A percentile compares a stretch with the other conserved stretches of the same genome.
Conservation (phyloP, 2,329 filamentous ascomycete species). For the Juglanconis juglandina region DNA sequence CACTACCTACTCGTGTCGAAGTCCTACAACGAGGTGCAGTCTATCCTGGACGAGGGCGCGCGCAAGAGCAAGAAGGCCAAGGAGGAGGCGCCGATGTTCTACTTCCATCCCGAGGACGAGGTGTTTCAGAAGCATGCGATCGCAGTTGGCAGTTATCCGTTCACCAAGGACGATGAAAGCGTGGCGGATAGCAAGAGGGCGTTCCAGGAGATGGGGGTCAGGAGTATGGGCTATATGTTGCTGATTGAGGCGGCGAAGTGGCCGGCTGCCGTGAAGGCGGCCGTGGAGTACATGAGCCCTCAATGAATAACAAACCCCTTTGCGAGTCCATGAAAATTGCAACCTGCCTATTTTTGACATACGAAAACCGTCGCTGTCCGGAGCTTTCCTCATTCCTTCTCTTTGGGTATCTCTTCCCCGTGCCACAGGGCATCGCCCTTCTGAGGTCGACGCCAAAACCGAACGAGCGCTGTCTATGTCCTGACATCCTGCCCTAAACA, state of each 20-base stretch:
- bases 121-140: constrained; percentile 73
- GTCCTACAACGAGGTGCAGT: constrained; percentile 86
- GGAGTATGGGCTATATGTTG: constrained; percentile 78
- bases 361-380: not conserved
- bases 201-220: constrained; percentile 90
- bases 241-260: constrained; percentile 80
- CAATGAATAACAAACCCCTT: constrained; percentile 29
- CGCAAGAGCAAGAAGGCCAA: constrained; percentile 64
- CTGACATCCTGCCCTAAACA: not conserved
- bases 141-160: constrained; percentile 69
- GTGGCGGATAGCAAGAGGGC: constrained; percentile 88
- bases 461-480: not conserved
- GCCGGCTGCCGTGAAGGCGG: constrained; percentile 68
- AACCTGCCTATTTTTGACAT: no score
- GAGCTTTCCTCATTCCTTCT: not conserved
- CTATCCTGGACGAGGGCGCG: constrained; percentile 68
- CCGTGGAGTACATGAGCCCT: constrained; percentile 69
- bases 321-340: not conserved
- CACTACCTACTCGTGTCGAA: constrained; percentile 92
- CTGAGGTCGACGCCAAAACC: not conserved
- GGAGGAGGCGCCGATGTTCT: constrained; percentile 64
- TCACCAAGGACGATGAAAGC: constrained; percentile 76
- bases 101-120: constrained; percentile 97
- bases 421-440: not conserved
- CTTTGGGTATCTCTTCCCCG: not conserved